Percentiles rank a stretch among this genome's conserved stretches.
phyloP scores from a whole-genome alignment of 2,329 filamentous ascomycete genomes.

The Botrytis cinerea region DNA sequence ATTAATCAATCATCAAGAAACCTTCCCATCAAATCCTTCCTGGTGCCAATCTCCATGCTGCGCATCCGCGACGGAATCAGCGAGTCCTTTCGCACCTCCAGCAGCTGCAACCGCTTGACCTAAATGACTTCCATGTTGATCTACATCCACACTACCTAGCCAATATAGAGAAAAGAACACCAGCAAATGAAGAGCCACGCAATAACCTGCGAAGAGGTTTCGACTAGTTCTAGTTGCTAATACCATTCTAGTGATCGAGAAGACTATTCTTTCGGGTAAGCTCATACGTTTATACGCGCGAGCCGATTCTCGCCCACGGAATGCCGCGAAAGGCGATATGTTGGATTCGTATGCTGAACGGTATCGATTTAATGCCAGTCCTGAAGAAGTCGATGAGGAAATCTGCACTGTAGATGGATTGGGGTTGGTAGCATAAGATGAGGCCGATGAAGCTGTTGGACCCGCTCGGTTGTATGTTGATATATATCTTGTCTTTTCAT shows the following conservation, averaged over 20 bases:
- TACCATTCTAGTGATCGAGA: conserved; percentile 87
- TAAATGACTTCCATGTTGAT: conserved; percentile 45
- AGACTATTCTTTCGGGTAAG: conserved; percentile 84
- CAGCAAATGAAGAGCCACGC: conserved; percentile 81
- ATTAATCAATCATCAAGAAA: conserved; percentile 29
- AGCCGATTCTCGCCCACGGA: conserved; percentile 88
- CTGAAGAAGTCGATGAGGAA: conserved; percentile 60
- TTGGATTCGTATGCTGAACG: conserved; percentile 91
- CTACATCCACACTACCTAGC: conserved; percentile 70
- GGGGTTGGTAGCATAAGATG: conserved; percentile 68
- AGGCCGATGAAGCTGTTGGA: conserved; percentile 60
- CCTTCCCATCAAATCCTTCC: conserved; percentile 46
- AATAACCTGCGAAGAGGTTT: conserved; percentile 92
- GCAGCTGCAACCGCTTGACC: conserved; percentile 47
- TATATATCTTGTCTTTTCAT: conserved; percentile 96
- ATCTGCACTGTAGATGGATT: conserved; percentile 73
- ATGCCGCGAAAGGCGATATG: conserved; percentile 93
- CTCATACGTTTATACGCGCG: conserved; percentile 92
- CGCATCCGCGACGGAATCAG: conserved; percentile 41
- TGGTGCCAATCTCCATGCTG: conserved; percentile 62
- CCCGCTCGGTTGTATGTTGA: conserved; percentile 83
- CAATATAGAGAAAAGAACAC: conserved; percentile 87
- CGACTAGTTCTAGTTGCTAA: conserved; percentile 86
- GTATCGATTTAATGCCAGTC: conserved; percentile 78
- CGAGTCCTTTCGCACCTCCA: conserved; percentile 45